Base-by-base conservation (phyloP, 495 filamentous ascomycete species). In the Penicillium mononematosum region DNA sequence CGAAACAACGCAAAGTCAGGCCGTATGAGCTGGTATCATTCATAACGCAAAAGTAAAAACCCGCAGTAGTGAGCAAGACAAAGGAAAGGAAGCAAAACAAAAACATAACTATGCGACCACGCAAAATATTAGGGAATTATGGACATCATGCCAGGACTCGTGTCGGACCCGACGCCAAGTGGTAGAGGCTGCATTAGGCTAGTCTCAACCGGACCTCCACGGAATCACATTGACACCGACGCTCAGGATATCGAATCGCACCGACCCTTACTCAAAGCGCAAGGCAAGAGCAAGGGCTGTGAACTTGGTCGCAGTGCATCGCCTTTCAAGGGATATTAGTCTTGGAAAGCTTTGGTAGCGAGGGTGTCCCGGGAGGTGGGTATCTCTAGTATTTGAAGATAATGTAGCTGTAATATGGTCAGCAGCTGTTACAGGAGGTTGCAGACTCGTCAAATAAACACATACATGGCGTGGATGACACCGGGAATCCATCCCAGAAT, bases 401-500 rank as follows among this genome's bases (percentile, higher is more conserved):
- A 56, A 82, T 82, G 73, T 83, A 83, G 43, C 79, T 83, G 52
- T 25, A 17, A 49, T 14, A 38, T 14, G 16, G 53, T 55, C 43
- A 55, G 53, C n/a, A 12, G 27, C 7, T 36, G 36, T 48, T 17
- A 3, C 27, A 7, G 8, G 11, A n/a, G 4, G n/a, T 17, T 8
- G 19, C 3, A 34, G 22, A 19, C 2, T 4, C 7, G 16, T 16
- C 9, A 7, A 8, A 2, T n/a, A 36, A 19, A 46, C 53, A 76
- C 79, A 29, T 83, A 90, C 87, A 88, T 68, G 59, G 86, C 86
- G 69, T 90, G 85, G 61, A 89, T 82, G 64, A 88, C 82, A 75
- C 88, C 88, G 34, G 88, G 88, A 55, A 92, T 79, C 75, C 86
- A 91, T 67, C 87, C 88, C 68, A 97, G 81, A 63, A 92, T 84